Evolutionary conservation across 169 alveolate species (phyloP), one percentile per base, ranked within the genome.

Genomic region (Blepharisma undulans): DNA sequence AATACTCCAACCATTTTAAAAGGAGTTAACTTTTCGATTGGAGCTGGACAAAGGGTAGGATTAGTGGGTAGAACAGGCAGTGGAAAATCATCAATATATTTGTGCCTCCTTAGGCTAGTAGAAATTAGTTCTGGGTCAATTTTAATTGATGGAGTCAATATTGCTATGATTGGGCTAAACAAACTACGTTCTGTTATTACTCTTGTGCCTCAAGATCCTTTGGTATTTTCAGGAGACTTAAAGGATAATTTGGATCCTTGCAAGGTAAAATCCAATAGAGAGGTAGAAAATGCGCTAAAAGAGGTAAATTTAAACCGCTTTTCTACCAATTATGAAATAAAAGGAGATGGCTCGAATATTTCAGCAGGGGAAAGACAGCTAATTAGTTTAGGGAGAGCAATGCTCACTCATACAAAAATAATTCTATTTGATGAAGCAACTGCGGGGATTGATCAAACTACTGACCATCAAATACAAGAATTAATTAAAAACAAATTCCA

Each of bases 191-290:
- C 91, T 72, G 93, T 85, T 76, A 91, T 96, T 59, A 92, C 97
- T 22, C 87, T 96, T 29, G 92, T 96, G 32, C 98, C 98, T 48
- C 89, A 82, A 59, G 95, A 96, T 59, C 96, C 97, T 29, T 71
- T 97, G 61, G 78, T 98, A 61, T 95, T 98, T 91, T 92, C 95
- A 22, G 99, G 99, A 29, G 95, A 98, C 32, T 76, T 98, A 22
- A 96, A 98, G 88, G 96, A 97, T 94, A 98, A 98, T 80, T 84
- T 98, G 72, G 99, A 98, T 94, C 99, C 99, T 6, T 93, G 96
- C 89, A 92, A 93, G 66, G 89, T 95, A 81, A 94, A 89, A 85
- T 77, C 95, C 25, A 97, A 95, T 61, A 96, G 91, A 22, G 94
- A 94, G 87, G 87, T 97, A 16, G 86, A 96, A 95, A 59, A 89